Percentiles rank a stretch among this genome's conserved stretches.
Evolutionary conservation across 169 alveolate species (phyloP).

Genomic region (Plasmodium gonderi): DNA sequence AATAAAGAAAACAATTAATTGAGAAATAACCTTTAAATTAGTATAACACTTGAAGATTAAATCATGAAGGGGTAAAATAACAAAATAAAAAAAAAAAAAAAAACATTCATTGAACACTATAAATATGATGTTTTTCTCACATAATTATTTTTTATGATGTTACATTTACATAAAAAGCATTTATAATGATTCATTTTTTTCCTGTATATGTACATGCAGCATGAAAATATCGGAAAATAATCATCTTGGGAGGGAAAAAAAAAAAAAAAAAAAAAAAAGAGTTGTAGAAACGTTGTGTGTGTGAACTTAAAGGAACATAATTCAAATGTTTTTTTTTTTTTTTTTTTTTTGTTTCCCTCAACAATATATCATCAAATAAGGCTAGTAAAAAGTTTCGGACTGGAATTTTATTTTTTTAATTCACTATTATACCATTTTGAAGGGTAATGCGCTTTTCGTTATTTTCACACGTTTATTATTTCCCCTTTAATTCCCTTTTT

Average conservation of each 20-base stretch:
- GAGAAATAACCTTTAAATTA: background rate
- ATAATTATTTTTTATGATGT: background rate
- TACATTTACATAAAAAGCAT: no score
- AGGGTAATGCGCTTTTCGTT: background rate
- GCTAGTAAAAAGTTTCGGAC: background rate
- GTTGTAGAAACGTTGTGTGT: slow-evolving; percentile 47
- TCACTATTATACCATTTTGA: background rate
- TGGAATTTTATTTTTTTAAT: background rate
- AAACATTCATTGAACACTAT: background rate
- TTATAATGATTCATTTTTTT: background rate
- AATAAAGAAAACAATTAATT: background rate
- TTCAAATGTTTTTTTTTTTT: background rate
- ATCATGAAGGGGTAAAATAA: background rate
- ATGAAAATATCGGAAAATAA: background rate
- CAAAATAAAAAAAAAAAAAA: background rate
- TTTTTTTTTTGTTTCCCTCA: background rate
- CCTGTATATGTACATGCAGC: background rate
- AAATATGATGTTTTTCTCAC: background rate
- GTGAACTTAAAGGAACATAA: slow-evolving; percentile 14
- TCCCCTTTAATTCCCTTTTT: background rate
- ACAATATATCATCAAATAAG: background rate
- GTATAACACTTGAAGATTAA: background rate
- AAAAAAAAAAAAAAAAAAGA: background rate
- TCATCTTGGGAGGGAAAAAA: background rate
- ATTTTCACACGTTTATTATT: background rate